Evolutionary conservation across 2,329 filamentous ascomycete species (phyloP).

Genomic region (Blastomyces silverae): DNA sequence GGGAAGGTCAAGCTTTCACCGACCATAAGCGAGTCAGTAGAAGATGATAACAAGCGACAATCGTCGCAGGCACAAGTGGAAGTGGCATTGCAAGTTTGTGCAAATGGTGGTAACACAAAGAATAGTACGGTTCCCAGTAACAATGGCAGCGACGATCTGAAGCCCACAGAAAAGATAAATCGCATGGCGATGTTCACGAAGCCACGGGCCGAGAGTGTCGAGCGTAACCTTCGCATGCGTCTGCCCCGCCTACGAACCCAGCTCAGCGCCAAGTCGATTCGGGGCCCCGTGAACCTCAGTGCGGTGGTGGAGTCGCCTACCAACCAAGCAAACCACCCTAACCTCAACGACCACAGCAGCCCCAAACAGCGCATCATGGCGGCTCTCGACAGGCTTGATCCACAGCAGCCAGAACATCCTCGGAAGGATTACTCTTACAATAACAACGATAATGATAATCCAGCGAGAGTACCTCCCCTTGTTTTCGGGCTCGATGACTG

Average conservation of each 20-base stretch:
- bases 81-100: background rate
- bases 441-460: background rate
- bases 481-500: background rate
- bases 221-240: slow-evolving; percentile 17
- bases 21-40: background rate
- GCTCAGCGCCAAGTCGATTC: slow-evolving; percentile 9
- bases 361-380: slow-evolving; percentile 10
- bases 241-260: slow-evolving; percentile 18
- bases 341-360: slow-evolving; percentile 1
- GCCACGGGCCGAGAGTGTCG: background rate
- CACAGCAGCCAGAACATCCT: background rate
- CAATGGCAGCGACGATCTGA: background rate
- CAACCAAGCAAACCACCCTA: slow-evolving; percentile 5
- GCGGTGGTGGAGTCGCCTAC: slow-evolving; percentile 18
- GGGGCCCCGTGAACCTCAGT: slow-evolving; percentile 16
- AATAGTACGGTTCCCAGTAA: background rate
- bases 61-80: too few relatives aligned
- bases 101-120: background rate
- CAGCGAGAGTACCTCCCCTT: background rate
- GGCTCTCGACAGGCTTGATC: slow-evolving; percentile 8
- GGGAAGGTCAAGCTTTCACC: background rate
- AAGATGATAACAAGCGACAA: background rate
- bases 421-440: background rate
- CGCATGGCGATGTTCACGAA: background rate
- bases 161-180: background rate